These are phyloP conservation scores for Garcia nutans DNA, from an alignment of 345 rosid genomes.

Conservation along the genomic window DNA sequence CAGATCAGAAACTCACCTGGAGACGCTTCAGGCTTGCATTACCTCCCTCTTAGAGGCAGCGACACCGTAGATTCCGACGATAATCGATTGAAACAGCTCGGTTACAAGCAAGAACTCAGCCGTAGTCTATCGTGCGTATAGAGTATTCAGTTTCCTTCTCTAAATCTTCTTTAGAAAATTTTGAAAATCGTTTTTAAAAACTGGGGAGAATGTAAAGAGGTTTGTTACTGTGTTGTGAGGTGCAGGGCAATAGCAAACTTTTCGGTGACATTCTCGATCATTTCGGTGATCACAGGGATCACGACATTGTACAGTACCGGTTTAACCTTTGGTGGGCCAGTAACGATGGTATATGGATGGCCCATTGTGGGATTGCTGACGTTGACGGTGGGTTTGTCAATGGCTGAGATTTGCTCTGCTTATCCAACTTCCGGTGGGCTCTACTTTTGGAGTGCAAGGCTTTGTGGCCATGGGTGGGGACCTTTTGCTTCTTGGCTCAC, in stretches of 20 bases:
- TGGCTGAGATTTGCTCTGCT: slow-evolving; percentile 69
- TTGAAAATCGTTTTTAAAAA: too few relatives aligned
- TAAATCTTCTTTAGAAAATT: too few relatives aligned
- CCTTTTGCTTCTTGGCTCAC: slow-evolving; percentile 63
- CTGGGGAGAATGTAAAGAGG: too few relatives aligned
- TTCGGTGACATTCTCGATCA: slow-evolving; percentile 48
- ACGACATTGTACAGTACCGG: slow-evolving; percentile 49
- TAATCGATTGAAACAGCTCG: too few relatives aligned
- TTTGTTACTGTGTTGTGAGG: too few relatives aligned
- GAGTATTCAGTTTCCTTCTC: too few relatives aligned
- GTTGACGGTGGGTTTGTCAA: slow-evolving; percentile 38
- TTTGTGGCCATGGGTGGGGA: slow-evolving; percentile 48
- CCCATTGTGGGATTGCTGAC: slow-evolving; percentile 44
- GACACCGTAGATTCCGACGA: too few relatives aligned
- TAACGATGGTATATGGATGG: slow-evolving; percentile 59
- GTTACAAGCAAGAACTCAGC: too few relatives aligned
- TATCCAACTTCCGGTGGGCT: slow-evolving; percentile 61
- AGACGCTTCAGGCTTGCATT: too few relatives aligned
- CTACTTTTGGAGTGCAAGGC: slow-evolving; percentile 58
- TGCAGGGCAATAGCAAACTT: slow-evolving; percentile 31
- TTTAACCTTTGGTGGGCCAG: slow-evolving; percentile 49
- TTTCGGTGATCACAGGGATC: slow-evolving; percentile 50
- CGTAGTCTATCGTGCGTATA: too few relatives aligned
- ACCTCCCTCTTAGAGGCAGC: too few relatives aligned
- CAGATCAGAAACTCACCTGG: too few relatives aligned